phyloP scores from a whole-genome alignment of 148 eudicot genomes.

The Rhododendron ferrugineum region DNA sequence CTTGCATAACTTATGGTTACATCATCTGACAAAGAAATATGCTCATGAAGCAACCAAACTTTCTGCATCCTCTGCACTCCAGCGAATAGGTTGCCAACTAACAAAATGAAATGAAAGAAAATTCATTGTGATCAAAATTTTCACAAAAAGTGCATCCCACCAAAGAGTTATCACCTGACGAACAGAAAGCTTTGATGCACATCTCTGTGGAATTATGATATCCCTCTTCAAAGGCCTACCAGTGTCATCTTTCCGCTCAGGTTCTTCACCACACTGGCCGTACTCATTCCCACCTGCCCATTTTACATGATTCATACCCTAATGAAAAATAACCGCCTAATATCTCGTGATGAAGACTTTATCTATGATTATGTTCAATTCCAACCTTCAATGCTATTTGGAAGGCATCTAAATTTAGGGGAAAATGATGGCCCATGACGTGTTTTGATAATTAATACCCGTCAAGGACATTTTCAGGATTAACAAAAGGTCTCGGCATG shows the following conservation, averaged over 20 bases:
- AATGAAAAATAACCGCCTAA: neutral
- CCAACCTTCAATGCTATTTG: neutral
- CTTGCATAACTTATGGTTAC: neutral
- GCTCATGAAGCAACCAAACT: neutral
- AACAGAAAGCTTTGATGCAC: conserved; percentile 88
- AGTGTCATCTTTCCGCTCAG: conserved; percentile 71
- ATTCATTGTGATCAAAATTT: neutral
- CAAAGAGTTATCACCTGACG: conserved; percentile 51
- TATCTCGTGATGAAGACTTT: neutral
- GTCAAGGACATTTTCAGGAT: too few relatives aligned
- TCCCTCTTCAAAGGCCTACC: conserved; percentile 84
- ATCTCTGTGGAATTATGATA: conserved; percentile 79
- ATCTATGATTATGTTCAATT: neutral
- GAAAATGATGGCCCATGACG: too few relatives aligned
- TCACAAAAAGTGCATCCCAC: neutral
- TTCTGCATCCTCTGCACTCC: neutral
- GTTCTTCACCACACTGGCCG: conserved; percentile 99
- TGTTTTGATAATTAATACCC: too few relatives aligned
- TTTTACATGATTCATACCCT: neutral
- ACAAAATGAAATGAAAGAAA: neutral
- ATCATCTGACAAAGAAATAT: neutral
- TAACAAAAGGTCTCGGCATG: too few relatives aligned
- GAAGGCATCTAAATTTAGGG: neutral
- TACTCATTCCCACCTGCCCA: conserved; percentile 93
- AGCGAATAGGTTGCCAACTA: neutral